Evolutionary conservation across 352 stramenopile genomes (phyloP), one percentile per base, ranked within the genome.

Genomic region (Globisporangium solare): DNA sequence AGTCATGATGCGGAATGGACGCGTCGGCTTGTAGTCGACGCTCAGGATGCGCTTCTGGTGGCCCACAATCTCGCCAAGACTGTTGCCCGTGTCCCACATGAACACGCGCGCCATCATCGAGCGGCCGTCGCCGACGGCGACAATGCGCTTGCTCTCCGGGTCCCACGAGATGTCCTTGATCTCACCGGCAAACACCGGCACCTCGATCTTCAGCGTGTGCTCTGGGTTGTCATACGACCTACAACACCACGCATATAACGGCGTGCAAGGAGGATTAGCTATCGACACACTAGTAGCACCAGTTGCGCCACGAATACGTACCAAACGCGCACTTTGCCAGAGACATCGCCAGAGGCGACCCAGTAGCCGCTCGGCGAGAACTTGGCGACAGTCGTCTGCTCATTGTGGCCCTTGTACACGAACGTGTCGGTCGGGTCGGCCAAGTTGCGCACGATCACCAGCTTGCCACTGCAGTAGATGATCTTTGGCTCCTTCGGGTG

Each of bases 21-120:
- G 83, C 56, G 77, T 83, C 3, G 90, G 97, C 54, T 97, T 93
- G 75, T 98, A 98, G 49, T 95, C 89, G 47, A 95, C 80, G 42
- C 86, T 95, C 31, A 94, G 70, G 31, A 96, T 97, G 55, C 89
- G 85, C 75, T 98, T 98, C 49, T 89, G 75, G 79, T 99, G 95
- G 47, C 92, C 90, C 27, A 90, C 81, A 62, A 99, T 93, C 65
- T 98, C 89, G 35, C 97, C 96, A 31, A 97, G 81, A 50, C 71
- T 97, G 66, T 97, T 98, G 52, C 95, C 97, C 2, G 94, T 98
- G 71, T 99, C 97, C 94, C 96, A 99, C 77, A 97, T 95, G 71
- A 99, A 97, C 53, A 94, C 82, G 37, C 82, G 82, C 21, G 80
- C 79, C 74, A 90, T 86, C 24, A 92, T 49, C 14, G 76, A 66